Evolutionary conservation across 164 flowering plant genomes (phyloP).

Genomic region (Magnolia kwangsiensis): DNA sequence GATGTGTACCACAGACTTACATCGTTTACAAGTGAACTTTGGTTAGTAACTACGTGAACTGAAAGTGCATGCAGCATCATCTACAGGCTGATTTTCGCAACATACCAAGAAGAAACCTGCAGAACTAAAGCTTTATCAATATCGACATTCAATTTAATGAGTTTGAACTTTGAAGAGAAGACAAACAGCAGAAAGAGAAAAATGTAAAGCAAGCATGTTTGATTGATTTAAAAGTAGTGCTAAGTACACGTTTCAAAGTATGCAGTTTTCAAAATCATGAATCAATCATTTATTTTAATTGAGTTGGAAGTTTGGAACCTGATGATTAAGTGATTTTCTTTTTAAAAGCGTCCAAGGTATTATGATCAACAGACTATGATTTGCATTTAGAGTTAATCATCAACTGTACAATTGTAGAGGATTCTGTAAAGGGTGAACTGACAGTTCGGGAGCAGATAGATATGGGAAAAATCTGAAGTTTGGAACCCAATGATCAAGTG

Average conservation of each 20-base stretch:
- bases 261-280: too few relatives aligned
- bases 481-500: neutral
- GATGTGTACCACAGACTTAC: constrained; percentile 1
- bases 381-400: too few relatives aligned
- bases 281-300: too few relatives aligned
- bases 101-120: neutral
- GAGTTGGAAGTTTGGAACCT: too few relatives aligned
- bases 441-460: too few relatives aligned
- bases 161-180: too few relatives aligned
- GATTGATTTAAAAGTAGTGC: neutral
- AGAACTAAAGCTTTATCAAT: neutral
- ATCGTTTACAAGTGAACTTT: neutral
- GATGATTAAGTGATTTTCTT: too few relatives aligned
- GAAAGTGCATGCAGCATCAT: constrained; percentile 4
- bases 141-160: neutral
- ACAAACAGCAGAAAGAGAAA: neutral
- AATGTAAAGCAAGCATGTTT: neutral
- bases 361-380: too few relatives aligned
- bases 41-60: neutral
- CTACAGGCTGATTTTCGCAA: neutral
- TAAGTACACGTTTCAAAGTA: too few relatives aligned
- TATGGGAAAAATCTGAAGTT: neutral
- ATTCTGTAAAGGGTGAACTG: too few relatives aligned
- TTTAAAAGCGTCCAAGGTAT: too few relatives aligned
- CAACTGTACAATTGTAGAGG: too few relatives aligned